A percentile compares a stretch with the other conserved stretches of the same genome.
Evolutionary conservation across 2,329 filamentous ascomycete species (phyloP).

Genomic region (Claviceps paspali): DNA sequence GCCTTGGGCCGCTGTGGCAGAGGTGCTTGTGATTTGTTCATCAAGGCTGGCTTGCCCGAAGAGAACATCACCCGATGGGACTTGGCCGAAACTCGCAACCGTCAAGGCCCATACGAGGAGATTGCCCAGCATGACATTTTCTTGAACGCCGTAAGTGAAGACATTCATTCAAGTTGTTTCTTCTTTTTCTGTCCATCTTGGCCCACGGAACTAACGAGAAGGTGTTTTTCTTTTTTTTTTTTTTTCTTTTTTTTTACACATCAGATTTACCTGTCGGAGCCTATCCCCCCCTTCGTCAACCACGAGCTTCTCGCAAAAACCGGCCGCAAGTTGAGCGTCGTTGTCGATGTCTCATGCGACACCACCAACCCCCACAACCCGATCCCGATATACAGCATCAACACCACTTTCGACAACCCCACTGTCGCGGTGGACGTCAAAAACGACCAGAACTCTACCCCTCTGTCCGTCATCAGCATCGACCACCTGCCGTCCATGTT

Average conservation of each 20-base stretch:
- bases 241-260: no score
- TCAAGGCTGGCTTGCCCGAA: slow-evolving; percentile 44
- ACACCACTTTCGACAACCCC: slow-evolving; percentile 79
- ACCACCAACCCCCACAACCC: slow-evolving; percentile 36
- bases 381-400: slow-evolving; percentile 68
- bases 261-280: slow-evolving; percentile 8
- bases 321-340: slow-evolving; percentile 59
- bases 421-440: slow-evolving; percentile 58
- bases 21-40: slow-evolving; percentile 69
- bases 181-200: no score
- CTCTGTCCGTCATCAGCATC: slow-evolving; percentile 61
- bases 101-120: slow-evolving; percentile 61
- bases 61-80: slow-evolving; percentile 45
- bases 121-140: slow-evolving; percentile 52
- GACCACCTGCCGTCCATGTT: slow-evolving; percentile 75
- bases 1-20: slow-evolving; percentile 70
- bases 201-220: no score
- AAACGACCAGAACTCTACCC: slow-evolving; percentile 38
- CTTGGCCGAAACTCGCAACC: slow-evolving; percentile 55
- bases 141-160: slow-evolving; percentile 33
- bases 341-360: slow-evolving; percentile 68
- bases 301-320: slow-evolving; percentile 45
- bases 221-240: no score
- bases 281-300: slow-evolving; percentile 58
- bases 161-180: no score